Percentiles rank a stretch among this genome's conserved stretches.
Conservation (phyloP, 345 rosid species). For the Dipteronia dyeriana region DNA sequence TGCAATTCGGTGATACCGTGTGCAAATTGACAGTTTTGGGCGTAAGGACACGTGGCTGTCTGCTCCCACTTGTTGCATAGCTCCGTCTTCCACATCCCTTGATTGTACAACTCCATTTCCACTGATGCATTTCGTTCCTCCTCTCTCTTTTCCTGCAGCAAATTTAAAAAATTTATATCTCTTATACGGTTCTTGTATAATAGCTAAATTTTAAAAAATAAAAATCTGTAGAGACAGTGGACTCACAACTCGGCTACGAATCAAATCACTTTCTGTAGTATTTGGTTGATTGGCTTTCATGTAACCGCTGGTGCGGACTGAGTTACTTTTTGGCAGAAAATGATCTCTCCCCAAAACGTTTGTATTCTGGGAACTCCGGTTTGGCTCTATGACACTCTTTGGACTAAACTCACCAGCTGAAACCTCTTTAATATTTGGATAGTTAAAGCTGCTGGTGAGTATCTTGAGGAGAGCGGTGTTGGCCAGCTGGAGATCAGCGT, state of each 20-base stretch:
- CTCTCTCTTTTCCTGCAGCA: slow-evolving; percentile 30
- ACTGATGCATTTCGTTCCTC: slow-evolving; percentile 45
- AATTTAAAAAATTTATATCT: too few species aligned
- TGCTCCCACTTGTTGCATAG: slow-evolving; percentile 98
- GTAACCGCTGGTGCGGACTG: background rate
- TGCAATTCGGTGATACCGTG: slow-evolving; percentile 87
- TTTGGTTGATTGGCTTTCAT: slow-evolving; percentile 33
- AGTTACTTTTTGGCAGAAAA: too few species aligned
- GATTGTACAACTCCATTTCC: slow-evolving; percentile 70
- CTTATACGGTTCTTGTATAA: too few species aligned
- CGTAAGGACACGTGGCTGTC: slow-evolving; percentile 83
- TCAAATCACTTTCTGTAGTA: slow-evolving; percentile 25
- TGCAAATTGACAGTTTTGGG: slow-evolving; percentile 79
- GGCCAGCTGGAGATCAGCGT: background rate
- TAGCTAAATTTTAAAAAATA: too few species aligned
- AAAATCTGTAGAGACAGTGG: slow-evolving; percentile 16
- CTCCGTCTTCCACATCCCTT: slow-evolving; percentile 91
- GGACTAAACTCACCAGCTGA: background rate
- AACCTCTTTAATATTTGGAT: background rate
- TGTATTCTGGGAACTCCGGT: background rate
- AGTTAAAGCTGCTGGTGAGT: background rate
- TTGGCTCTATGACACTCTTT: background rate
- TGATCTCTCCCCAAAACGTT: background rate
- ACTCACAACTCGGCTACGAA: slow-evolving; percentile 35
- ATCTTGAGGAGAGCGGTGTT: background rate